These are phyloP conservation scores for Capsicum pubescens DNA, from an alignment of 257 asterid genomes.

Conservation along the genomic window DNA sequence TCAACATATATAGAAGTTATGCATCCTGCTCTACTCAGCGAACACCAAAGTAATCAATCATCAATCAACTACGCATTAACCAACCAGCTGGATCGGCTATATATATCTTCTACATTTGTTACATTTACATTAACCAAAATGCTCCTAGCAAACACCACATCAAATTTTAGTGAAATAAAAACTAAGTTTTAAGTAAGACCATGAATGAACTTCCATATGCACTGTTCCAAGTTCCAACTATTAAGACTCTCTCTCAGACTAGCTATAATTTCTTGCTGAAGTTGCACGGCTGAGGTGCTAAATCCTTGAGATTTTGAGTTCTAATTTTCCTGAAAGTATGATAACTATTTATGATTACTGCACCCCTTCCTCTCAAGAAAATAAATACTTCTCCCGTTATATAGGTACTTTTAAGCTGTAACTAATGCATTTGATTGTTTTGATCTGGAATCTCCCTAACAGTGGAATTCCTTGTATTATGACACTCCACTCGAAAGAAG, in stretches of 20 bases:
- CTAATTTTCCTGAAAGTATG: neutral
- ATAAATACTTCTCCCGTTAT: neutral
- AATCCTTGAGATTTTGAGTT: conserved; percentile 5
- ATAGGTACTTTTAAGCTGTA: neutral
- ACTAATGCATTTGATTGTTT: neutral
- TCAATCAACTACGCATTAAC: neutral
- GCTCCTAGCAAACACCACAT: neutral
- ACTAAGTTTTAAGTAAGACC: neutral
- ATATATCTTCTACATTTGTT: neutral
- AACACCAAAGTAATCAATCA: conserved; percentile 21
- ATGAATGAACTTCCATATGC: conserved; percentile 16
- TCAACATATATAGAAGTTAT: neutral
- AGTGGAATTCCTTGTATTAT: neutral
- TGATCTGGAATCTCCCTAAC: conserved; percentile 11
- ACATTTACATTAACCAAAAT: conserved; percentile 7
- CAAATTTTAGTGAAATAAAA: neutral
- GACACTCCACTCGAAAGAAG: neutral
- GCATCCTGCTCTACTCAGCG: conserved; percentile 1
- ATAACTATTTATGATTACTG: neutral
- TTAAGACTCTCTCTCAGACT: neutral
- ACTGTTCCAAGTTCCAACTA: neutral
- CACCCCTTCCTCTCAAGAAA: neutral
- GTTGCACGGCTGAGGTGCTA: neutral
- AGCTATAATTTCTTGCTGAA: neutral
- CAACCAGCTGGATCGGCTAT: neutral